Conservation (phyloP, 305 asterid genomes). For the Fraxinus xanthoxyloides region DNA sequence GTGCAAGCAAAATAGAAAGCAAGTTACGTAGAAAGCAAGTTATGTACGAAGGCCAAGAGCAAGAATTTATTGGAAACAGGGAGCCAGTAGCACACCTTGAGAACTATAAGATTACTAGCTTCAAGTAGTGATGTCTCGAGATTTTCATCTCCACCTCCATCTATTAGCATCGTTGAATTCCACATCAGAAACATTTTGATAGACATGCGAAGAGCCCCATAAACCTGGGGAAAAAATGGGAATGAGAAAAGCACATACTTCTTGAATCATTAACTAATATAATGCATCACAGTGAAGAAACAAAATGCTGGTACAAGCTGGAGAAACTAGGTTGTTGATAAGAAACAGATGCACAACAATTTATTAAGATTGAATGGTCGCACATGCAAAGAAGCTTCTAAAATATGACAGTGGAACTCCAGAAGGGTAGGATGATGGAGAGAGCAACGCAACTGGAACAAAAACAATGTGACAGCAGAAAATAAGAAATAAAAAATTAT, state of each 20-base stretch:
- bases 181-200: slow-evolving; percentile 98
- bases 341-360: not conserved
- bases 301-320: slow-evolving; percentile 17
- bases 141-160: slow-evolving; percentile 97
- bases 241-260: slow-evolving; percentile 19
- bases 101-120: slow-evolving; percentile 97
- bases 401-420: not conserved
- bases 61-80: slow-evolving; percentile 18
- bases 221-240: slow-evolving; percentile 54
- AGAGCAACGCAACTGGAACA: not conserved
- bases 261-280: not conserved
- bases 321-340: not conserved
- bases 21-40: slow-evolving; percentile 22
- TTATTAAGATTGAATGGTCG: not conserved
- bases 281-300: slow-evolving; percentile 13
- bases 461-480: not conserved
- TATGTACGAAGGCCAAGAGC: slow-evolving; percentile 16
- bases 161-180: slow-evolving; percentile 89
- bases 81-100: slow-evolving; percentile 54
- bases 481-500: not conserved
- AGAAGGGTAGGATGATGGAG: not conserved
- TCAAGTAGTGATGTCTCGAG: slow-evolving; percentile 92
- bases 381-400: not conserved
- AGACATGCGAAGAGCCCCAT: slow-evolving; percentile 99
- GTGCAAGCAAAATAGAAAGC: slow-evolving; percentile 28